A percentile compares a stretch with the other conserved stretches of the same genome.
These are phyloP conservation scores for Pseudomicrostroma phylloplanum DNA, from an alignment of 1,284 basidiomycete genomes.

Conservation along the genomic window DNA sequence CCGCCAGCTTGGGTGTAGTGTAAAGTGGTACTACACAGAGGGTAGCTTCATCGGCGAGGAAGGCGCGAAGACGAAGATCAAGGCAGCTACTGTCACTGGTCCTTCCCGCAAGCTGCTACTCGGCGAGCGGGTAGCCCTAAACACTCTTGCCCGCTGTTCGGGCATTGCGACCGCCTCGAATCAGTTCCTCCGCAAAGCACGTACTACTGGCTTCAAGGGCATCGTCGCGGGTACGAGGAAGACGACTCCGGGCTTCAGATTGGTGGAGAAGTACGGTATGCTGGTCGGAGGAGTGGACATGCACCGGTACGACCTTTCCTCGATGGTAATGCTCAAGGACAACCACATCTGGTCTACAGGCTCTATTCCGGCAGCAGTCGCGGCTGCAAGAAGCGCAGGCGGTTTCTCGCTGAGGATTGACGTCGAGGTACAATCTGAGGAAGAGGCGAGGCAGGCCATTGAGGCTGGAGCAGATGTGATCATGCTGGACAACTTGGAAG, in stretches of 20 bases:
- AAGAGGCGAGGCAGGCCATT: conserved; percentile 90
- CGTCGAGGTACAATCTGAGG: conserved; percentile 83
- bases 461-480: conserved; percentile 91
- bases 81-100: conserved; percentile 81
- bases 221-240: conserved; percentile 92
- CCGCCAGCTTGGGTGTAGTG: conserved; percentile 79
- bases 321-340: conserved; percentile 99
- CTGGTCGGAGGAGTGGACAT: conserved; percentile 92
- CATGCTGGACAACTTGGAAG: conserved; percentile 70
- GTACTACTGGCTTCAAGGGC: conserved; percentile 72
- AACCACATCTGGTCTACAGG: conserved; percentile 98
- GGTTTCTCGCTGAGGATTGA: conserved; percentile 90
- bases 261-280: conserved; percentile 99
- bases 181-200: conserved; percentile 71
- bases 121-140: conserved; percentile 89
- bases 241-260: conserved; percentile 86
- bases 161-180: conserved; percentile 91
- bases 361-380: conserved; percentile 80
- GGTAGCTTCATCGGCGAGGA: conserved; percentile 59
- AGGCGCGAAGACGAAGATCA: conserved; percentile 58
- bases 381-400: conserved; percentile 76
- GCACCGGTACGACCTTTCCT: conserved; percentile 91
- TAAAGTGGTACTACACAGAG: conserved; percentile 86
- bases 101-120: conserved; percentile 81
- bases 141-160: conserved; percentile 87